Conservation (phyloP, 148 eudicot species). For the Salicornia ramosissima region DNA sequence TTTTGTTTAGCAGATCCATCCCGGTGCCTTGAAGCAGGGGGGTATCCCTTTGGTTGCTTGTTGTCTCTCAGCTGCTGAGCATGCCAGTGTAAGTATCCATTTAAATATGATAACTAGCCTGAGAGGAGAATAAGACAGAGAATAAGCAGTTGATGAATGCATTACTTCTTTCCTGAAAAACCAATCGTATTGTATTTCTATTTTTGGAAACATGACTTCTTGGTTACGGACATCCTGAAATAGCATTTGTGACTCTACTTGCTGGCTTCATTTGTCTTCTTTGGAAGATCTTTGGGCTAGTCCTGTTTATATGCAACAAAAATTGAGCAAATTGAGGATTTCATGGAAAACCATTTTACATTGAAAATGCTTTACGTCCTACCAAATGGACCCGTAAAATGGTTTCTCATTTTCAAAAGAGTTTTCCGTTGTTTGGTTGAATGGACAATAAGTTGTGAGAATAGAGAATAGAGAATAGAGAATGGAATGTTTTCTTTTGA, state of each 20-base stretch:
- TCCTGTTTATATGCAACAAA: background rate
- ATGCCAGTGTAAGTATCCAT: conserved; percentile 65
- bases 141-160: conserved; percentile 1
- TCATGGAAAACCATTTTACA: no score
- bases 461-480: no score
- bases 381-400: no score
- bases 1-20: conserved; percentile 69
- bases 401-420: no score
- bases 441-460: no score
- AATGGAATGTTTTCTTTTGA: no score
- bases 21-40: conserved; percentile 77
- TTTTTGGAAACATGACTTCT: background rate
- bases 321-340: no score
- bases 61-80: conserved; percentile 82
- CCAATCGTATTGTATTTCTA: background rate
- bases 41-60: conserved; percentile 84
- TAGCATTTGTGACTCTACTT: background rate
- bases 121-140: background rate
- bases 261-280: background rate
- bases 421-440: no score
- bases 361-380: no score
- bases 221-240: background rate
- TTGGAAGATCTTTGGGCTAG: background rate
- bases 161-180: background rate
- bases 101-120: background rate